phyloP scores from a whole-genome alignment of 2,329 filamentous ascomycete species.

The Cytospora paraplurivora region DNA sequence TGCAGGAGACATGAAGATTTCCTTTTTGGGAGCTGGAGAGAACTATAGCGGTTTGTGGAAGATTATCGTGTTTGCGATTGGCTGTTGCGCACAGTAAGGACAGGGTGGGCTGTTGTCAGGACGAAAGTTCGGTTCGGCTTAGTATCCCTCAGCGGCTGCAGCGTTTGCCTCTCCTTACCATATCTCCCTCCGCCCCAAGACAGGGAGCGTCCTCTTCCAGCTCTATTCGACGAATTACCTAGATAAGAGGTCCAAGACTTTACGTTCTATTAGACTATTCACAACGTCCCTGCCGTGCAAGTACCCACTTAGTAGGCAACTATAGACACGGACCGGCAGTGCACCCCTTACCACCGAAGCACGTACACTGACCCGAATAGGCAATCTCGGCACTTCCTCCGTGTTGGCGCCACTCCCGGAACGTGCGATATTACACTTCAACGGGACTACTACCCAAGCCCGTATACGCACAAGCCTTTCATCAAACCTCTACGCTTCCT shows the following conservation, averaged over 20 bases:
- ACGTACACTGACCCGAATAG: conserved; percentile 20
- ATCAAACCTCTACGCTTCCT: not conserved
- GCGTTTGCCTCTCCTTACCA: not conserved
- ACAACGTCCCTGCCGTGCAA: not conserved
- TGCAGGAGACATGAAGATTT: not conserved
- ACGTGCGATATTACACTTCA: not conserved
- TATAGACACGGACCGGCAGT: not conserved
- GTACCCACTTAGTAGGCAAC: not conserved
- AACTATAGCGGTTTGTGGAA: conserved; percentile 18
- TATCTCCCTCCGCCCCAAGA: not conserved
- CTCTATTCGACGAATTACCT: not conserved
- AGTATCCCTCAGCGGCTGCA: not conserved
- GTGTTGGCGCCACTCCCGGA: conserved; percentile 12
- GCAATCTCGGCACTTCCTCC: conserved; percentile 27
- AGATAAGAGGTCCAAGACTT: not conserved
- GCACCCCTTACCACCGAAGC: not conserved
- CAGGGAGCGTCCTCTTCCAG: not conserved
- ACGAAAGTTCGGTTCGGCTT: not conserved
- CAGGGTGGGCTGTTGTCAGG: not conserved
- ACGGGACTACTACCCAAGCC: not conserved
- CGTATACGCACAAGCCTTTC: conserved; percentile 5
- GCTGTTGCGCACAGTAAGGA: conserved; percentile 7
- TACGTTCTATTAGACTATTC: not conserved
- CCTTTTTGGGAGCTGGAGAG: conserved; percentile 2
- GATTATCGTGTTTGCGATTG: conserved; percentile 15